A percentile compares a stretch with the other conserved stretches of the same genome.
These are phyloP conservation scores for Cavenderia fasciculata DNA, from an alignment of 78 protist species.

Conservation along the genomic window DNA sequence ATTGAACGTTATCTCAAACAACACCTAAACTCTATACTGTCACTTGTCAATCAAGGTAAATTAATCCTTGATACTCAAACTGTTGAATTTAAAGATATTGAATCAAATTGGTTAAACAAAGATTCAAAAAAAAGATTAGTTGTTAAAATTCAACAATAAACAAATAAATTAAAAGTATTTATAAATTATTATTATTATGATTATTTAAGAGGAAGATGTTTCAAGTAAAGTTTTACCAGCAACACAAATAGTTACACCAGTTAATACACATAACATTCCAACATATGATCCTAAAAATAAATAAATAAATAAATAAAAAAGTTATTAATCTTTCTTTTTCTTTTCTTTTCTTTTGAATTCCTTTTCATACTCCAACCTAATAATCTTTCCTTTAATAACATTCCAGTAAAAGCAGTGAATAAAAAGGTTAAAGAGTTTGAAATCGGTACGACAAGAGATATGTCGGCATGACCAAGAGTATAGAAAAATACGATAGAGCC, in stretches of 20 bases:
- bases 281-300: conserved; percentile 27
- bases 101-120: background rate
- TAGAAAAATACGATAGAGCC: conserved; percentile 75
- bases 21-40: background rate
- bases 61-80: background rate
- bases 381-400: conserved; percentile 39
- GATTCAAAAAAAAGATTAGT: conserved; percentile 8
- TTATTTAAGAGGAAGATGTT: too few species aligned
- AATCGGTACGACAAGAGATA: conserved; percentile 76
- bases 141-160: conserved; percentile 15
- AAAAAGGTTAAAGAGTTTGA: conserved; percentile 77
- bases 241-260: conserved; percentile 72
- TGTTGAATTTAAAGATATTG: conserved; percentile 31
- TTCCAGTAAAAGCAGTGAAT: conserved; percentile 62
- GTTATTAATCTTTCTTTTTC: background rate
- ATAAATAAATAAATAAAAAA: background rate
- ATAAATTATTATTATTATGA: too few species aligned
- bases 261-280: conserved; percentile 54
- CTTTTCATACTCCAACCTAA: background rate
- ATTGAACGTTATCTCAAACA: background rate
- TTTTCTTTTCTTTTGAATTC: background rate
- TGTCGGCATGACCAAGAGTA: conserved; percentile 62
- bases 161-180: too few species aligned
- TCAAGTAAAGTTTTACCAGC: too few species aligned
- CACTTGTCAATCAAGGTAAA: background rate